These are phyloP conservation scores for Mycena epipterygia DNA, from an alignment of 768 basidiomycete genomes.

Conservation along the genomic window DNA sequence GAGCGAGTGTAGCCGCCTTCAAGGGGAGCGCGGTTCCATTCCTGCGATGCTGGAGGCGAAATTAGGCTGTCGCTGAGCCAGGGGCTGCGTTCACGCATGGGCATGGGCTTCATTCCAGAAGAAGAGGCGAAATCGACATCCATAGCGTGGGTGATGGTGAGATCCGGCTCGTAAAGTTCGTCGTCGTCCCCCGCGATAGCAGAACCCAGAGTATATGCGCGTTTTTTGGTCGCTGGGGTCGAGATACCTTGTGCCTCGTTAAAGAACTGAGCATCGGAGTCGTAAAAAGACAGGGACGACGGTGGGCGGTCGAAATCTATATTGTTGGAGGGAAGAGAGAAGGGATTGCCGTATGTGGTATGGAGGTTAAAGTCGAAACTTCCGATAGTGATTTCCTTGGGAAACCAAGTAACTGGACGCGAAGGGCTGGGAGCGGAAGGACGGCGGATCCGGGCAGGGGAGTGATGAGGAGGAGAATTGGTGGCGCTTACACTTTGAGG, in stretches of 20 bases:
- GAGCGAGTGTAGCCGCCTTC: constrained; percentile 29
- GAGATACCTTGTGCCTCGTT: constrained; percentile 31
- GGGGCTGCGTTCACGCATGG: constrained; percentile 35
- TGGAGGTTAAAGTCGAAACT: constrained; percentile 27
- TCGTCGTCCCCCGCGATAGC: constrained; percentile 18
- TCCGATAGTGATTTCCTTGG: background rate
- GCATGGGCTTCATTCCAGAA: constrained; percentile 13
- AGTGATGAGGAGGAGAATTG: constrained; percentile 30
- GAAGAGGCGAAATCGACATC: constrained; percentile 13
- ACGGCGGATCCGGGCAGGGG: constrained; percentile 31
- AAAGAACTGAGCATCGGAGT: constrained; percentile 30
- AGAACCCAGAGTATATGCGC: constrained; percentile 22
- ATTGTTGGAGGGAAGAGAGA: constrained; percentile 24
- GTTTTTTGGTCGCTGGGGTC: constrained; percentile 17
- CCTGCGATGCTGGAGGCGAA: constrained; percentile 38
- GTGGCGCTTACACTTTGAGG: constrained; percentile 29
- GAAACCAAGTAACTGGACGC: constrained; percentile 26
- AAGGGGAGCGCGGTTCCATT: constrained; percentile 34
- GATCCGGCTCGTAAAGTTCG: constrained; percentile 22
- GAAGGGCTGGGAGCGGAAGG: constrained; percentile 39
- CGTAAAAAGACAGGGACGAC: constrained; percentile 39
- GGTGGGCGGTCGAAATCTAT: constrained; percentile 41
- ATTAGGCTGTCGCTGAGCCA: constrained; percentile 44
- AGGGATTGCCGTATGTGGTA: constrained; percentile 25
- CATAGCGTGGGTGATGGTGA: constrained; percentile 24